Base-by-base conservation (phyloP, 345 rosid species). In the Angophora floribunda region DNA sequence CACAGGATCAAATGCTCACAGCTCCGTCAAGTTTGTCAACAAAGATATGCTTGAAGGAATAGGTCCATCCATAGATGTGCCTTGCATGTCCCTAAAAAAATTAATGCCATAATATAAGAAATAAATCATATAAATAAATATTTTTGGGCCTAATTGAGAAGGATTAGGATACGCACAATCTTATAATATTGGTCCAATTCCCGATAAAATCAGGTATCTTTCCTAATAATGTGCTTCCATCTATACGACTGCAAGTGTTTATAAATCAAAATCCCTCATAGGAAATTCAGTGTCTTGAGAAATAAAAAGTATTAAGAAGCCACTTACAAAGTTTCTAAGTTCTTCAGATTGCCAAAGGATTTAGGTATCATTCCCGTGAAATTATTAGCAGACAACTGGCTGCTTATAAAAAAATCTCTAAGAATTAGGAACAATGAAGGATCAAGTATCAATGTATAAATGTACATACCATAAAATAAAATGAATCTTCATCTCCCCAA, bases 121-220 rank as follows among this genome's bases (percentile, higher is more conserved):
- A 16, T 9, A 85, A 51, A 52, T 52, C 10, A 70, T 44, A 70
- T 70, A 36, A 9, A 10, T 70, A 70, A 70, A 36, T 9, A 30
- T 9, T 36, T 32, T 17, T 70, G 45, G 47, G 47, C 82, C 14
- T 70, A 57, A 70, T 70, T 36, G 47, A 70, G 82, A 70, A 70
- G 82, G 82, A 70, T 10, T 9, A 0, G 47, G 47, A 63, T 44
- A 93, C 99, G 93, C 90, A 98, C 99, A 97, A 90, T 89, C 92
- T 94, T 0, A 1, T 9, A 24, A 98, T 90, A 9, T 17, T 87
- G 79, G 95, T 97, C 99, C 98, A 98, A 70, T 94, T 97, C 86
- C 97, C 99, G 2, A 98, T 95, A 59, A 98, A 92, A 79, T 93
- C 93, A 9, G 99, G 98, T 90, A 98, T 93, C 90, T 91, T 94